Evolutionary conservation across 2,329 filamentous ascomycete genomes (phyloP), one percentile per base, ranked within the genome.

Genomic region (Scedosporium dehoogii): DNA sequence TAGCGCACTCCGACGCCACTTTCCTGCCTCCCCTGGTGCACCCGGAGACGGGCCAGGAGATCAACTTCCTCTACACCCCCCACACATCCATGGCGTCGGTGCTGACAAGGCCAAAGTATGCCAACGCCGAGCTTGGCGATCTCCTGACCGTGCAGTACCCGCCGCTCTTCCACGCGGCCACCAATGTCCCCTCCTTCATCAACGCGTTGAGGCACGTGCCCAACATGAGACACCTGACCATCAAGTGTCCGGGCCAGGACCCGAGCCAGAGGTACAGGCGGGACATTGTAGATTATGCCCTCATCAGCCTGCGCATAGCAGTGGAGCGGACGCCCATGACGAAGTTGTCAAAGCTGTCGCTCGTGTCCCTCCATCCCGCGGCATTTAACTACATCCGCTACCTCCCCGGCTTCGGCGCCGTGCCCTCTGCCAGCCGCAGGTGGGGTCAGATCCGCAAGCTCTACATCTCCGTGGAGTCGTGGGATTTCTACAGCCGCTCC

Each of bases 1-100:
- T 96, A 67, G 83, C 90, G 29, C 91, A 96, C 74, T 85, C 85
- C 5, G 77, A 84, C n/a, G 84, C 89, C 61, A 94, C 90, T 51
- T 92, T 92, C 71, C 80, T 96, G 7, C 89, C 91, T 16, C 91
- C 91, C n/a, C 81, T 96, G 56, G 81, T 96, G 46, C 88, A 96
- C 71, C 89, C 90, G 3, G 73, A 81, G 65, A 91, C 86, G 9
- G 91, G 91, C 53, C 84, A 85, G 65, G 90, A 96, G 77, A 85
- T 91, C 70, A 84, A 79, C 68, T 96, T 96, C 73, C 78, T 92
- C 58, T 96, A 96, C 76, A 88, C 85, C 63, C 91, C 92, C 16
- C 88, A 91, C 69, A 85, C 84, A 2, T 85, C 85, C 48, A 83
- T 84, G 71, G 81, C 81, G 33, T 84, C 80, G 62, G 83, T 80